A percentile compares a stretch with the other conserved stretches of the same genome.
These are phyloP conservation scores for Fusarium pininemorale DNA, from an alignment of 2,329 filamentous ascomycete species.

Conservation along the genomic window DNA sequence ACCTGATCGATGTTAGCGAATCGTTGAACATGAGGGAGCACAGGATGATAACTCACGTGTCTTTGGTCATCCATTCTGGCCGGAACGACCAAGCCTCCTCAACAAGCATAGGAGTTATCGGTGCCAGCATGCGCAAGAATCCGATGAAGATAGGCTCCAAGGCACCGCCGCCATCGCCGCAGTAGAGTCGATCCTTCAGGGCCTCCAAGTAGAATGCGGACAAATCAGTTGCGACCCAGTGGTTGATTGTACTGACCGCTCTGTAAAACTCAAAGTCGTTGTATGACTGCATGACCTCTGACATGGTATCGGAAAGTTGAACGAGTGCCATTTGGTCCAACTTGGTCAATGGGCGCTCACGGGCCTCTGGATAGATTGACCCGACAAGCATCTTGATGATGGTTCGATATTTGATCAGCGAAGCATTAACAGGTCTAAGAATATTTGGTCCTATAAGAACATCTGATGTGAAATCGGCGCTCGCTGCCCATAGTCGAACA, in stretches of 20 bases:
- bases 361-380: slow-evolving; percentile 67
- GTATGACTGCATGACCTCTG: slow-evolving; percentile 71
- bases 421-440: slow-evolving; percentile 78
- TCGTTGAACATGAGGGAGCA: background rate
- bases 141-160: slow-evolving; percentile 75
- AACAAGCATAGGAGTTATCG: slow-evolving; percentile 83
- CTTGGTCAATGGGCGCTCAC: slow-evolving; percentile 61
- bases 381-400: slow-evolving; percentile 93
- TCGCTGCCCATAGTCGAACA: slow-evolving; percentile 89
- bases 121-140: slow-evolving; percentile 80
- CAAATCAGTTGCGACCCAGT: slow-evolving; percentile 83
- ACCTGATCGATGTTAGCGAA: slow-evolving; percentile 39
- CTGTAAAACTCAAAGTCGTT: slow-evolving; percentile 83
- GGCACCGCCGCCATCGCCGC: slow-evolving; percentile 73
- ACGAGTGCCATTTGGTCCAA: slow-evolving; percentile 80
- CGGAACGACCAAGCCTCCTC: slow-evolving; percentile 88
- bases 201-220: slow-evolving; percentile 95
- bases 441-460: slow-evolving; percentile 82
- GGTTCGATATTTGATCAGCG: slow-evolving; percentile 85
- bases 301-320: slow-evolving; percentile 74
- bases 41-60: slow-evolving; percentile 48
- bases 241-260: slow-evolving; percentile 76
- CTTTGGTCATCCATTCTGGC: slow-evolving; percentile 69
- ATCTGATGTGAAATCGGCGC: slow-evolving; percentile 90
- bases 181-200: slow-evolving; percentile 91